Base-by-base conservation (phyloP, 2,329 filamentous ascomycete genomes). In the Calonectria fujianensis region DNA sequence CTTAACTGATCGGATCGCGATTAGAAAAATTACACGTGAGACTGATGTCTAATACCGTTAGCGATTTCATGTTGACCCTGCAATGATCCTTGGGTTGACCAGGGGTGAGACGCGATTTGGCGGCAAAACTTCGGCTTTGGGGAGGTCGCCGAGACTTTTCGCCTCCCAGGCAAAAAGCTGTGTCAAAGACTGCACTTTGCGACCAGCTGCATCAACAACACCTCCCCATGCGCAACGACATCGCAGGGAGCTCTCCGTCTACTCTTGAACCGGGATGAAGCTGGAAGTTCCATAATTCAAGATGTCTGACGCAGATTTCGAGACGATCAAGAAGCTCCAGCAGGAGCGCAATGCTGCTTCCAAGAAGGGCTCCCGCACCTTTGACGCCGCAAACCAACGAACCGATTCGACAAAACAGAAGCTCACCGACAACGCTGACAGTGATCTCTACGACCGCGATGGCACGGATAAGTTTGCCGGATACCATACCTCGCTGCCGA, bases 341-440 rank as follows among this genome's bases (percentile, higher is more conserved):
- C 93, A 94, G 86, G 96, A 98, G 94, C 95, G 96, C 85, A 98
- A 98, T 87, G 94, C 94, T 85, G 92, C 93, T 82, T 90, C 89
- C 78, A 97, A 95, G 89, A 96, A 96, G 89, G 93, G 94, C 87
- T 94, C 93, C 85, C 94, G 92, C 89, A 91, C 93, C 85, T 94
- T 95, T 86, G 95, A 97, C 87, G 89, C 91, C 78, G 91, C 93
- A 82, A 93, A 88, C 88, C 96, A 98, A 89, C 95, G 95, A 86
- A 92, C 91, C 89, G 94, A 97, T 89, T 95, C 94, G 81, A 96
- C 93, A 85, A 98, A 98, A 91, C 95, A 94, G 86, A 98, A 95
- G 85, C 91, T 98, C 83, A 97, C 92, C 84, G 96, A 98, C 80
- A 92, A 91, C 84, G 96, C 96, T 87, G 97, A 98, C 85, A 96